Conservation (phyloP, 495 filamentous ascomycete genomes). For the Penicillium daleae region DNA sequence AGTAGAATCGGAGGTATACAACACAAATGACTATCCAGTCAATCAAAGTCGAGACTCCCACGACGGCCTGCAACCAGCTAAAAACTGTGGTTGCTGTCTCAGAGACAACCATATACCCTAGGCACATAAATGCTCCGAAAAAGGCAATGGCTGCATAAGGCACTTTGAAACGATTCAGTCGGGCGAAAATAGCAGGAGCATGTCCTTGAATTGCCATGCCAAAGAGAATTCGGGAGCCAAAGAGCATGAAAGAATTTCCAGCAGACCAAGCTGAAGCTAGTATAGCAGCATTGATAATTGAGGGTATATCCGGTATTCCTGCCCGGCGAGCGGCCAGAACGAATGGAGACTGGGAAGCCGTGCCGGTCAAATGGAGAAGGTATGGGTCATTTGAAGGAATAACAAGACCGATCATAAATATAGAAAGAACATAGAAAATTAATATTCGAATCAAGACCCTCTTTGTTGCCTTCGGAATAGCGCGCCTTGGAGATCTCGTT, state of each 20-base stretch:
- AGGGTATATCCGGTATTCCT: conserved; percentile 46
- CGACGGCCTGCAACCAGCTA: conserved; percentile 59
- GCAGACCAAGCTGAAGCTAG: conserved; percentile 50
- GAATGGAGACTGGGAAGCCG: conserved; percentile 51
- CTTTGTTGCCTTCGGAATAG: conserved; percentile 42
- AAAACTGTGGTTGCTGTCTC: conserved; percentile 58
- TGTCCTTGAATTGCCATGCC: conserved; percentile 45
- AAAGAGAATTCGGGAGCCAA: conserved; percentile 50
- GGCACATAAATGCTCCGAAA: conserved; percentile 50
- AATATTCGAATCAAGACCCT: conserved; percentile 46
- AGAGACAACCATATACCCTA: conserved; percentile 60
- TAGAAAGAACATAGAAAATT: conserved; percentile 46
- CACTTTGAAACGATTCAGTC: conserved; percentile 60
- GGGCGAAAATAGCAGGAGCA: conserved; percentile 47
- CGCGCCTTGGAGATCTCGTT: conserved; percentile 38
- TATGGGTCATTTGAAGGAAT: conserved; percentile 49
- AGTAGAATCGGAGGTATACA: conserved; percentile 59
- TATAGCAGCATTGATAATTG: conserved; percentile 55
- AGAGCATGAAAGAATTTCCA: conserved; percentile 51
- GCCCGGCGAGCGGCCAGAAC: conserved; percentile 52
- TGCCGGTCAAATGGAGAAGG: conserved; percentile 45
- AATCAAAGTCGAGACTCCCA: conserved; percentile 54
- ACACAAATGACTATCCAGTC: conserved; percentile 58
- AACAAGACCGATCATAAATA: conserved; percentile 49
- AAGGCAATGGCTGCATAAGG: conserved; percentile 58